Conservation (phyloP, 352 stramenopile species). For the Blastocystis sp. region DNA sequence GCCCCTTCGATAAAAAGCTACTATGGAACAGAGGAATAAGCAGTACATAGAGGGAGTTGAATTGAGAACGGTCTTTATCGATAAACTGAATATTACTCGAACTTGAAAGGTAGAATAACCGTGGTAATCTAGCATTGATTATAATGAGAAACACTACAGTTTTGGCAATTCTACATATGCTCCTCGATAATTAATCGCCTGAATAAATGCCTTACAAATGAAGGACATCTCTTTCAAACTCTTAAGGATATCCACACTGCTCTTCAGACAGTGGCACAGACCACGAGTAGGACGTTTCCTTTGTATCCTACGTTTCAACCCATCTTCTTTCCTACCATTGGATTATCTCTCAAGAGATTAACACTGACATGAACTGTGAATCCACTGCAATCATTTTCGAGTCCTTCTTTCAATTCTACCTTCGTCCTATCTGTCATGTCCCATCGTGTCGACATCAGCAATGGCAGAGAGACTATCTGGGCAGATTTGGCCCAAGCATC, state of each 20-base stretch:
- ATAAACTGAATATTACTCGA: background rate
- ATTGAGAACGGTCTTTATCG: background rate
- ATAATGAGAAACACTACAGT: background rate
- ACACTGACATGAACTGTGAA: background rate
- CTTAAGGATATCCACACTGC: conserved; percentile 27
- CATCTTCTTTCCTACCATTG: background rate
- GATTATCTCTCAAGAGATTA: background rate
- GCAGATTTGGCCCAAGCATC: background rate
- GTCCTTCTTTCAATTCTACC: background rate
- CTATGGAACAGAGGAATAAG: background rate
- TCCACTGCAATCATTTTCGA: background rate
- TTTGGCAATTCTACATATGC: background rate
- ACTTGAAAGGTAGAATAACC: conserved; percentile 43
- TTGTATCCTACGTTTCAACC: background rate
- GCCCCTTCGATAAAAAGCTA: background rate
- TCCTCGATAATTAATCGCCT: background rate
- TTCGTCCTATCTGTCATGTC: background rate
- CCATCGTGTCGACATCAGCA: background rate
- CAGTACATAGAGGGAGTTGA: background rate
- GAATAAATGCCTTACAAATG: background rate
- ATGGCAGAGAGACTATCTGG: background rate
- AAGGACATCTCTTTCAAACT: background rate
- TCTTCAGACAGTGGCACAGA: background rate
- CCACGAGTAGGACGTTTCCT: background rate
- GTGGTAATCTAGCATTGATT: background rate